Evolutionary conservation across 2,329 filamentous ascomycete genomes (phyloP), one percentile per base, ranked within the genome.

Genomic region (Coleophoma crateriformis): DNA sequence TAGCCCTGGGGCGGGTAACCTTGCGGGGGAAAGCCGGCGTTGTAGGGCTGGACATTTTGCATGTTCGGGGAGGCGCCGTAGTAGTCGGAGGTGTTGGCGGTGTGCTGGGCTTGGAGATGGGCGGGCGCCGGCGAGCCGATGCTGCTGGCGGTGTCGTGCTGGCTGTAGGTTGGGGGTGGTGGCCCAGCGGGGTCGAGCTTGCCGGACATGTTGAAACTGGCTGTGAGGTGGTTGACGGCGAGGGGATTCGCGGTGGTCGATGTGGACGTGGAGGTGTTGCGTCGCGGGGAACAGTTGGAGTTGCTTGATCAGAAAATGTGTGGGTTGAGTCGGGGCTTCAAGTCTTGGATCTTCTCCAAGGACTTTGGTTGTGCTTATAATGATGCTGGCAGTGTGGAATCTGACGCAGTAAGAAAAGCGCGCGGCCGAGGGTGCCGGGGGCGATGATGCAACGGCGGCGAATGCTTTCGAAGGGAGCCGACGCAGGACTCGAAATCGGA

Each of bases 121-220:
- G 56, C 60, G 2, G 52, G 50, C 45, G 49, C 48, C 7, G 60
- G 59, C 15, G 52, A 51, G 33, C 46, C 27, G 49, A 53, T 19
- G 19, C 49, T 50, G 7, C 51, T 38, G 27, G 32, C 45, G 19
- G 20, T 39, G 32, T 55, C 45, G 20, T 44, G 41, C 19, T 32
- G 45, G 51, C 47, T 22, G 52, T 61, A 60, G 34, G 58, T 53
- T 46, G 59, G 58, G 8, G 59, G 61, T 15, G 59, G 57, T 22
- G 59, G 53, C 19, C 48, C 48, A 20, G 48, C 45, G 33, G 53
- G 51, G 38, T 56, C 42, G 47, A 50, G 54, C 52, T 61, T 54
- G 13, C 49, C 48, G n/a, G 55, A 47, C 55, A 56, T 27, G 27
- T 14, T 11, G 27, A 35, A 33, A n/a, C 19, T 17, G 35, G n/a